phyloP scores from a whole-genome alignment of 2,329 filamentous ascomycete genomes.

The Pseudocercospora cruenta region DNA sequence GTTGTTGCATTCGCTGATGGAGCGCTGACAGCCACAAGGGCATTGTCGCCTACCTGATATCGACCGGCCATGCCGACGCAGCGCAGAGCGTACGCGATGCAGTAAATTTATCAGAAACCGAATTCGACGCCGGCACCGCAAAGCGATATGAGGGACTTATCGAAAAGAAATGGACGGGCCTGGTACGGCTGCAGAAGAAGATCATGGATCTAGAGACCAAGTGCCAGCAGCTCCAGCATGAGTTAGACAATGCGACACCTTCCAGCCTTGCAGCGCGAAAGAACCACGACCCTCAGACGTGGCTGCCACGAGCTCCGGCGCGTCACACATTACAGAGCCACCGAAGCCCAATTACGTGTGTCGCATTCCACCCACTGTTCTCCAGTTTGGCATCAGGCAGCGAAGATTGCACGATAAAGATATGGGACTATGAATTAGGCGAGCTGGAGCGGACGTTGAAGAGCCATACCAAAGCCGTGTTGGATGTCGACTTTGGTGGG shows the following conservation, averaged over 20 bases:
- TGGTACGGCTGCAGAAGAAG: constrained; percentile 95
- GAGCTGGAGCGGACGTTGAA: constrained; percentile 90
- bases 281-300: constrained; percentile 81
- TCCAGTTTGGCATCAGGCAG: constrained; percentile 87
- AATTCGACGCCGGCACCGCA: constrained; percentile 76
- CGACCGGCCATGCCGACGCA: constrained; percentile 70
- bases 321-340: constrained; percentile 84
- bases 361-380: constrained; percentile 91
- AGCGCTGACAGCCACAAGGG: constrained; percentile 75
- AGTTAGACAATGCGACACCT: constrained; percentile 82
- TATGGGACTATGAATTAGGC: constrained; percentile 95
- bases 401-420: constrained; percentile 91
- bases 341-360: constrained; percentile 77
- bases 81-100: constrained; percentile 76
- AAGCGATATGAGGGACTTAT: constrained; percentile 94
- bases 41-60: constrained; percentile 83
- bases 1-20: constrained; percentile 35
- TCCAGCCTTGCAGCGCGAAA: constrained; percentile 71
- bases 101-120: constrained; percentile 66
- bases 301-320: constrained; percentile 83
- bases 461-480: constrained; percentile 84
- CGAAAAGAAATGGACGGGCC: constrained; percentile 98
- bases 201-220: constrained; percentile 91
- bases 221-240: constrained; percentile 72
- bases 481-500: constrained; percentile 89